phyloP scores from a whole-genome alignment of 176 grass and related monocot species.

The Hsuehochloa calcarea region DNA sequence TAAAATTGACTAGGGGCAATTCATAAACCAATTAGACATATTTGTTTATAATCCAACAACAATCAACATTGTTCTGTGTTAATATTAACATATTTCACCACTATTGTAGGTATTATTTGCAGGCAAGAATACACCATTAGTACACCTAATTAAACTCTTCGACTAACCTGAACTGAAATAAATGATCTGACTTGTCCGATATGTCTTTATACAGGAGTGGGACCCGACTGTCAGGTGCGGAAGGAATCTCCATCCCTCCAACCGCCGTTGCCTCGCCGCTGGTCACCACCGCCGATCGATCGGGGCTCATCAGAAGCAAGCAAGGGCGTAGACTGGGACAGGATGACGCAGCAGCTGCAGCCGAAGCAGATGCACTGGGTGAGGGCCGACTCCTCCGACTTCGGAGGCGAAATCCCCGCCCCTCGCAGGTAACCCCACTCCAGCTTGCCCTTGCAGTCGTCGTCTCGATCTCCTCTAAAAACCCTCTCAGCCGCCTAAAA shows the following conservation, averaged over 20 bases:
- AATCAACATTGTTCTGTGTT: too few relatives aligned
- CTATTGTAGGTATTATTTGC: too few relatives aligned
- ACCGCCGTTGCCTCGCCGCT: too few relatives aligned
- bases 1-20: too few relatives aligned
- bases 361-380: constrained; percentile 78
- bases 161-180: too few relatives aligned
- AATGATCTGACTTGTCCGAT: too few relatives aligned
- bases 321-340: neutral
- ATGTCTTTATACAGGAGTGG: neutral
- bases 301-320: neutral
- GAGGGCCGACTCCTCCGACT: constrained; percentile 79
- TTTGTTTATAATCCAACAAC: too few relatives aligned
- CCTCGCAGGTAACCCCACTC: constrained; percentile 64
- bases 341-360: neutral
- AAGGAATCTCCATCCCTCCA: neutral
- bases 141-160: too few relatives aligned
- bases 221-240: neutral
- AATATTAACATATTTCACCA: too few relatives aligned
- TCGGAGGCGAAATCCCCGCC: constrained; percentile 55
- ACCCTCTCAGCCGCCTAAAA: neutral
- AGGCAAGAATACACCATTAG: too few relatives aligned
- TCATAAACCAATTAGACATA: too few relatives aligned
- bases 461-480: neutral
- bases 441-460: neutral
- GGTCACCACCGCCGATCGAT: too few relatives aligned